Percentiles rank a stretch among this genome's conserved stretches.
Conservation (phyloP, 768 basidiomycete genomes). For the Mrakia frigida region DNA sequence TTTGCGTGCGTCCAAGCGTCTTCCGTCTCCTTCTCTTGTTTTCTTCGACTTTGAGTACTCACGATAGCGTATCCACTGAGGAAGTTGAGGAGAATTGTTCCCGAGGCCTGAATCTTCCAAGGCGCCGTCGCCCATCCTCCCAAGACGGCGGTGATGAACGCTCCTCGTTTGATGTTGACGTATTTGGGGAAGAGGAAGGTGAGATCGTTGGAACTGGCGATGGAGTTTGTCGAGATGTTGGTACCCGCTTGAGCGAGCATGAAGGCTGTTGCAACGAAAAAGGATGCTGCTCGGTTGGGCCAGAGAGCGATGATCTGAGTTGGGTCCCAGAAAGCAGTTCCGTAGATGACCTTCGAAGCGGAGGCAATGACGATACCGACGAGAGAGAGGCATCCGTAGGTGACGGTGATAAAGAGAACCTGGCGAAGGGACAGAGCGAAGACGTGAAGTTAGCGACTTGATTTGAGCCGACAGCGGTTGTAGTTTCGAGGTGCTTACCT, state of each 20-base stretch:
- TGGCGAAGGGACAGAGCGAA: background rate
- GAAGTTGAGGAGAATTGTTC: constrained; percentile 8
- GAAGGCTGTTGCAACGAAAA: background rate
- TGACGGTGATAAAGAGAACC: background rate
- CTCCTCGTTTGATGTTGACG: constrained; percentile 13
- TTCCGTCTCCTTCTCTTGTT: background rate
- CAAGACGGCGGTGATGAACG: constrained; percentile 9
- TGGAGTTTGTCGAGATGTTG: constrained; percentile 21
- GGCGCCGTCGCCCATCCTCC: constrained; percentile 16
- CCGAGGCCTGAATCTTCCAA: constrained; percentile 20
- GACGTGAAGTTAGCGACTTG: background rate
- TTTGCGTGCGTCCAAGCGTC: no score
- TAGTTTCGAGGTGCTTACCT: background rate
- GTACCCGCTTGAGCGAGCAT: constrained; percentile 15
- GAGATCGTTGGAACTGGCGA: constrained; percentile 15
- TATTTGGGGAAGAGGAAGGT: constrained; percentile 13
- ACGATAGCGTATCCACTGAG: constrained; percentile 9
- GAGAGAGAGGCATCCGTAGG: constrained; percentile 11
- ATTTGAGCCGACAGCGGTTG: background rate
- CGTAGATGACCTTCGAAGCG: constrained; percentile 20
- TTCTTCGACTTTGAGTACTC: background rate
- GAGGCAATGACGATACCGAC: constrained; percentile 18
- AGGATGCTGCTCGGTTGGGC: constrained; percentile 1
- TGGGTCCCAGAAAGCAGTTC: constrained; percentile 8
- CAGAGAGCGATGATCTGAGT: constrained; percentile 19